phyloP scores from a whole-genome alignment of 225 moss, liverwort and hornwort species.

The Marchantia paleacea region DNA sequence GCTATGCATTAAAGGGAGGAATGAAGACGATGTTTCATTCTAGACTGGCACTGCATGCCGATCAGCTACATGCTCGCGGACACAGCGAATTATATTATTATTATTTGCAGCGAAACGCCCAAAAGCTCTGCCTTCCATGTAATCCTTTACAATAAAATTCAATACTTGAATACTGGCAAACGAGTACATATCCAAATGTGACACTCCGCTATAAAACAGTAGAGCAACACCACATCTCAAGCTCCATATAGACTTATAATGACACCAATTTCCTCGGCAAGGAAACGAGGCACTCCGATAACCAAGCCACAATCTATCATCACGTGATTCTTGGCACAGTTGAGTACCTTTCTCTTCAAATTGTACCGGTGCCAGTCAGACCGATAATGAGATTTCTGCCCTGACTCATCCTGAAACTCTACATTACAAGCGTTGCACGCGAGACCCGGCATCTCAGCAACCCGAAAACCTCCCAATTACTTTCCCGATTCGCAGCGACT shows the following conservation, averaged over 20 bases:
- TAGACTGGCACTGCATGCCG: too few species aligned
- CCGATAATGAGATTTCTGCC: constrained; percentile 84
- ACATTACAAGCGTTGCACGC: constrained; percentile 89
- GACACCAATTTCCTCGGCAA: neutral
- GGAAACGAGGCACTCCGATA: neutral
- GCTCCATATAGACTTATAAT: neutral
- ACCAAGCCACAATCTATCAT: neutral
- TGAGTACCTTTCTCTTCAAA: constrained; percentile 70
- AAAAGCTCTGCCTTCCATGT: too few species aligned
- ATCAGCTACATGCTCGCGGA: too few species aligned
- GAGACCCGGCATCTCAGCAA: constrained; percentile 62
- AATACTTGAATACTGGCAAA: neutral
- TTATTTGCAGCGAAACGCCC: too few species aligned
- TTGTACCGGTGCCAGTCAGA: constrained; percentile 98
- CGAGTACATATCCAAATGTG: too few species aligned
- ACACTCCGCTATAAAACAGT: too few species aligned
- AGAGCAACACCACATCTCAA: too few species aligned
- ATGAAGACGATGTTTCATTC: too few species aligned
- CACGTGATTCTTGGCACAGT: neutral
- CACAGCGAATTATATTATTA: too few species aligned
- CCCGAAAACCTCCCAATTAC: neutral
- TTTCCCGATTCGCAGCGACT: neutral
- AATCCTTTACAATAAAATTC: too few species aligned
- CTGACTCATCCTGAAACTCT: constrained; percentile 66
- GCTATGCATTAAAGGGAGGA: too few species aligned